These are phyloP conservation scores for Lipomyces spencermartinsiae DNA, from an alignment of 805 yeast species.

Conservation along the genomic window DNA sequence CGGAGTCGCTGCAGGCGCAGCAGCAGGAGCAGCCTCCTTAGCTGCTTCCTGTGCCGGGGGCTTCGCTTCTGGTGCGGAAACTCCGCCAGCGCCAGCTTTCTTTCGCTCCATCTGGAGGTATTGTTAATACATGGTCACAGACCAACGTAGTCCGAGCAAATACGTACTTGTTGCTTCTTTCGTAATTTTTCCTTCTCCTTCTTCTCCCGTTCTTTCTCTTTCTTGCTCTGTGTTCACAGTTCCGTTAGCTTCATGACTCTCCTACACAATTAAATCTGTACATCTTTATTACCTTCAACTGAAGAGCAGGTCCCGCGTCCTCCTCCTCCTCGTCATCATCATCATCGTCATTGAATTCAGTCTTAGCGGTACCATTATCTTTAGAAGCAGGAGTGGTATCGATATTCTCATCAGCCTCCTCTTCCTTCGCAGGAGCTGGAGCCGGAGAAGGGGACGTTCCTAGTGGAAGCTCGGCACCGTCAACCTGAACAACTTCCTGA, in stretches of 20 bases:
- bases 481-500: conserved; percentile 27
- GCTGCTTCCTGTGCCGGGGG: conserved; percentile 48
- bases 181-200: conserved; percentile 68
- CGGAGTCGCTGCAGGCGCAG: conserved; percentile 33
- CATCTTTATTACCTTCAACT: conserved; percentile 44
- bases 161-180: conserved; percentile 76
- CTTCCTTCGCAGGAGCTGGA: conserved; percentile 22
- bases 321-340: conserved; percentile 56
- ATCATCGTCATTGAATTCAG: conserved; percentile 45
- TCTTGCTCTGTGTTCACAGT: conserved; percentile 70
- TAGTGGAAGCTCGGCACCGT: background rate
- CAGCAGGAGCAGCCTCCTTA: conserved; percentile 49
- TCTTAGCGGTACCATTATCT: background rate
- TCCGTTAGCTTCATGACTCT: background rate
- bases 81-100: conserved; percentile 57
- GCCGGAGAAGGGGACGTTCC: conserved; percentile 33
- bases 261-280: conserved; percentile 32
- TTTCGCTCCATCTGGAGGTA: conserved; percentile 58
- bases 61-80: conserved; percentile 42
- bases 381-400: background rate
- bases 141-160: background rate
- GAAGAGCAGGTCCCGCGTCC: conserved; percentile 67
- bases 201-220: conserved; percentile 95
- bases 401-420: conserved; percentile 2
- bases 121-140: background rate